Base-by-base conservation (phyloP, 148 eudicot genomes). In the Vaccinium vitisidaea region DNA sequence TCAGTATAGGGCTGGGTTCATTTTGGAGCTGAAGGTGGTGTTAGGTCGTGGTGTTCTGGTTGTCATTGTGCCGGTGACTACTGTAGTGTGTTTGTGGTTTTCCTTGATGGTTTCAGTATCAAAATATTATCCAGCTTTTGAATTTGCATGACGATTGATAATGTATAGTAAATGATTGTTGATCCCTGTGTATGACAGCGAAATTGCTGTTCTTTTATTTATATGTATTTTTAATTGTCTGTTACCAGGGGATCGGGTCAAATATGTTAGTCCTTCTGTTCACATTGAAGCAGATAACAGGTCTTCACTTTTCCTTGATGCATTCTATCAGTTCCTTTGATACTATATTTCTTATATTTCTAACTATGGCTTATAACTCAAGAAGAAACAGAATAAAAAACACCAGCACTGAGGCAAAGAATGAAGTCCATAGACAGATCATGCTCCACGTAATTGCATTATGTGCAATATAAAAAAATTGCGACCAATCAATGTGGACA, bases 181-280 rank as follows among this genome's bases (percentile, higher is more conserved):
- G 71, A 74, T 74, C 77, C 63, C 39, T 70, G 27, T 56, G 25
- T 74, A n/a, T 52, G 36, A 23, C 49, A 23, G 48, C 10, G 23
- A 73, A 4, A n/a, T 53, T 83, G 73, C 25, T 73, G 46, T 73
- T 13, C 27, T 8, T 36, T 78, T 84, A 48, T 19, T 70, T 52
- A 83, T 83, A 50, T 19, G 30, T 58, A 15, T 55, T 63, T 77
- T 55, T 84, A 12, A 75, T 77, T 49, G 75, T 71, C 83, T 81
- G 54, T 86, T 84, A 15, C 80, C 92, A 97, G 99, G 99, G 84
- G 99, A 97, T 89, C 99, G 96, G 56, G 93, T 97, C 67, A 97
- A 94, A 84, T 97, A 97, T 85, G 81, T 89, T 87, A 98, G 99
- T 74, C 92, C 92, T 54, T 83, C 94, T 54, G 89, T 88, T 53